Conservation (phyloP, 805 yeast genomes). For the Blastobotrys terrestris region DNA sequence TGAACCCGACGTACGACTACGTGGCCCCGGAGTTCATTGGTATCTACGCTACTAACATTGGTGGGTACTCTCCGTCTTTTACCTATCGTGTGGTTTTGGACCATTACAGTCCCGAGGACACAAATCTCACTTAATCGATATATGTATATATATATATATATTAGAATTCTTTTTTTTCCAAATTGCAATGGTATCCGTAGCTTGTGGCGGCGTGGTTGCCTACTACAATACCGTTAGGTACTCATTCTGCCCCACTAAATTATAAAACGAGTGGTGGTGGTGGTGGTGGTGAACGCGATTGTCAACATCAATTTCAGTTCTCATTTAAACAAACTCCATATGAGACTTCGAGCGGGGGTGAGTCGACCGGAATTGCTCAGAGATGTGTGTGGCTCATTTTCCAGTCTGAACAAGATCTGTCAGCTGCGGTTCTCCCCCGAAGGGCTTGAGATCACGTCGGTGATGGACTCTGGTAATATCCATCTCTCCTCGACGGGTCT, state of each 20-base stretch:
- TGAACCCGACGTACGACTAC: conserved; percentile 87
- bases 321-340: too few relatives aligned
- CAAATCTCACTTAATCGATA: neutral
- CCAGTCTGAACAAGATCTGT: conserved; percentile 48
- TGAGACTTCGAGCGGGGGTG: conserved; percentile 15
- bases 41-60: conserved; percentile 89
- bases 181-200: too few relatives aligned
- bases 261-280: too few relatives aligned
- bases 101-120: conserved; percentile 81
- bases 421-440: conserved; percentile 50
- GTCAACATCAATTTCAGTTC: too few relatives aligned
- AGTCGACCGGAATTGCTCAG: conserved; percentile 4
- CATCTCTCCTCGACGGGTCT: conserved; percentile 59
- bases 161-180: neutral
- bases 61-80: conserved; percentile 95
- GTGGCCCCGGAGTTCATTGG: conserved; percentile 92
- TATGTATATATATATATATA: neutral
- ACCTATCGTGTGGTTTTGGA: conserved; percentile 93
- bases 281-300: too few relatives aligned
- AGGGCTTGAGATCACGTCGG: conserved; percentile 46
- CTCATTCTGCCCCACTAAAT: too few relatives aligned
- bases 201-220: too few relatives aligned
- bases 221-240: too few relatives aligned
- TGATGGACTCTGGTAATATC: conserved; percentile 45
- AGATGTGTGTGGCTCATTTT: conserved; percentile 37